Conservation (phyloP, 306 rosid genomes). For the Cajanus cajan region DNA sequence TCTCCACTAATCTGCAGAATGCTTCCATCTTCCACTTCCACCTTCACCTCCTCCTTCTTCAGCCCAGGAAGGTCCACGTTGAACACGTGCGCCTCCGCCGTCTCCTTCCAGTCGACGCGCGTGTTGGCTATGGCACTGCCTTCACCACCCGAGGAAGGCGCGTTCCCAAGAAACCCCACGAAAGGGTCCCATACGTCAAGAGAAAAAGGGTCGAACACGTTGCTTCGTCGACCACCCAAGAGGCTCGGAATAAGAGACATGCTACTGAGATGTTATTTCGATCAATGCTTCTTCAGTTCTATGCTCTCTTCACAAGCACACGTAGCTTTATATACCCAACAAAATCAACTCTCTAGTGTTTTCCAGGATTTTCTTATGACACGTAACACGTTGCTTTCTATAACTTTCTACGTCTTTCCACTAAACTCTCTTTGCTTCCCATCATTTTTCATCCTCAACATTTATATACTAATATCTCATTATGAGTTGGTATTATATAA, state of each 20-base stretch:
- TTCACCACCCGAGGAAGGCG: neutral
- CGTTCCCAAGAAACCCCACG: neutral
- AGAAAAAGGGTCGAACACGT: conserved; percentile 32
- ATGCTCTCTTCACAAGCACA: too few relatives aligned
- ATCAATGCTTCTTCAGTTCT: neutral
- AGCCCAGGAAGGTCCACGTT: conserved; percentile 28
- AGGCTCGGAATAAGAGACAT: conserved; percentile 37
- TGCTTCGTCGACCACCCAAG: conserved; percentile 24
- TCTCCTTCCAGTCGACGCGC: conserved; percentile 41
- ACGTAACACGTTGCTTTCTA: neutral
- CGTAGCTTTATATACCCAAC: neutral
- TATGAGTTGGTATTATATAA: neutral
- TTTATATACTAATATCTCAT: neutral
- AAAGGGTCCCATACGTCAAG: conserved; percentile 28
- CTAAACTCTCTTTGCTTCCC: too few relatives aligned
- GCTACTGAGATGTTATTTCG: neutral
- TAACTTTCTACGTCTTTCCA: neutral
- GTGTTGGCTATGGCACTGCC: conserved; percentile 24
- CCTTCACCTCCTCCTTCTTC: conserved; percentile 42
- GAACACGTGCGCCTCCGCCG: conserved; percentile 34
- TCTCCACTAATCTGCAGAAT: conserved; percentile 41
- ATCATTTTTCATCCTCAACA: too few relatives aligned
- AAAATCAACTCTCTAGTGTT: neutral
- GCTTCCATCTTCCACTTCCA: conserved; percentile 29
- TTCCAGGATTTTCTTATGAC: neutral